A percentile compares a stretch with the other conserved stretches of the same genome.
Conservation (phyloP, 768 basidiomycete genomes). For the Boletus subparvulus region DNA sequence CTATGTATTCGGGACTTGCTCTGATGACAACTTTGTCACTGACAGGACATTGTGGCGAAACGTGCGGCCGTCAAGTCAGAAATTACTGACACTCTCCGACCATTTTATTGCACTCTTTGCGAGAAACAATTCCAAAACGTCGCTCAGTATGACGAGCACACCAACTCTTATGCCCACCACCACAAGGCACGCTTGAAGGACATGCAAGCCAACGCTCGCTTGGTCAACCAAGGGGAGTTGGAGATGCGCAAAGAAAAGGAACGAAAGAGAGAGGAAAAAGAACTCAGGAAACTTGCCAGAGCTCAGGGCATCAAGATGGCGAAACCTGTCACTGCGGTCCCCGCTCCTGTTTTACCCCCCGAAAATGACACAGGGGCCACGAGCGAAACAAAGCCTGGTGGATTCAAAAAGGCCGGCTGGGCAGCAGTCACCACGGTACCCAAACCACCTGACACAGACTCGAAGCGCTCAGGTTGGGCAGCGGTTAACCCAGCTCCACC, state of each 20-base stretch:
- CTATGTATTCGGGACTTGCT: neutral
- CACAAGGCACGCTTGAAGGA: slow-evolving; percentile 81
- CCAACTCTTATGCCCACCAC: slow-evolving; percentile 85
- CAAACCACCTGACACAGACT: slow-evolving; percentile 11
- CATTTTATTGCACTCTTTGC: slow-evolving; percentile 82
- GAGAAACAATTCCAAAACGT: slow-evolving; percentile 88
- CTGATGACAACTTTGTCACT: slow-evolving; percentile 1
- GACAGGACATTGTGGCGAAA: slow-evolving; percentile 62
- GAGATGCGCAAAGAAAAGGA: slow-evolving; percentile 85
- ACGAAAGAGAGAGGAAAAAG: slow-evolving; percentile 81
- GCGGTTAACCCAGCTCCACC: slow-evolving; percentile 6
- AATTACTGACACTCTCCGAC: slow-evolving; percentile 61
- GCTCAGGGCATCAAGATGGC: slow-evolving; percentile 75
- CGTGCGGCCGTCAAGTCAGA: slow-evolving; percentile 66
- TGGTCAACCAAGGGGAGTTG: slow-evolving; percentile 63
- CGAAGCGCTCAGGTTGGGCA: slow-evolving; percentile 18
- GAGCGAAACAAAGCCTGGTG: slow-evolving; percentile 22
- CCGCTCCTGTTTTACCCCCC: slow-evolving; percentile 16
- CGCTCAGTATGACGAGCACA: slow-evolving; percentile 86
- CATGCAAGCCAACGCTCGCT: slow-evolving; percentile 73
- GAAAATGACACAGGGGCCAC: slow-evolving; percentile 17
- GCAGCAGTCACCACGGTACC: slow-evolving; percentile 32
- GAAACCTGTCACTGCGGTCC: slow-evolving; percentile 27
- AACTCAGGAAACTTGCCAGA: slow-evolving; percentile 78
- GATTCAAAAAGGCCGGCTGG: slow-evolving; percentile 52